These are phyloP conservation scores for Arthrinium puccinioides DNA, from an alignment of 2,329 filamentous ascomycete species.

Conservation along the genomic window DNA sequence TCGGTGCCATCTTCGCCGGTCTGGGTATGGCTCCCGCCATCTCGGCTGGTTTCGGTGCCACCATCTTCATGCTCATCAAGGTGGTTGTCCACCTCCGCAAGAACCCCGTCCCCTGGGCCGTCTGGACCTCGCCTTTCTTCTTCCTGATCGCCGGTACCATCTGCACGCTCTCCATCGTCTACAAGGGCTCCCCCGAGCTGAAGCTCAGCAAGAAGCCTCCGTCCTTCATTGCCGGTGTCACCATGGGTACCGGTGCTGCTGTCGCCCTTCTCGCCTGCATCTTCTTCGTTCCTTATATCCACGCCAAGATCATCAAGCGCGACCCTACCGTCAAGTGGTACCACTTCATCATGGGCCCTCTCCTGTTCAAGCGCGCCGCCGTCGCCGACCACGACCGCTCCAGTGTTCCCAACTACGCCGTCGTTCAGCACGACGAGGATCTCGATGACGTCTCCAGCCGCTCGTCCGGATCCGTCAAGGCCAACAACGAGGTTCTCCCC, in stretches of 20 bases:
- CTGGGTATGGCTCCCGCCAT: slow-evolving; percentile 65
- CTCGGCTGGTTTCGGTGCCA: slow-evolving; percentile 55
- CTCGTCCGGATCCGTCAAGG: neutral
- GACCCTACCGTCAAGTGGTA: slow-evolving; percentile 59
- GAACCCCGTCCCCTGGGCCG: slow-evolving; percentile 65
- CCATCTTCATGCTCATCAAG: slow-evolving; percentile 69
- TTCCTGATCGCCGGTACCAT: slow-evolving; percentile 70
- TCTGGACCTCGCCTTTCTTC: slow-evolving; percentile 67
- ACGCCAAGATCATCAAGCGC: slow-evolving; percentile 61
- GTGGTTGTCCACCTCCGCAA: slow-evolving; percentile 61
- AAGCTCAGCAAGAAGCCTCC: slow-evolving; percentile 57
- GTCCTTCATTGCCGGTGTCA: slow-evolving; percentile 61
- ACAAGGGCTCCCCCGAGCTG: slow-evolving; percentile 69
- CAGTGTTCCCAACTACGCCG: slow-evolving; percentile 67
- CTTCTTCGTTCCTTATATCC: slow-evolving; percentile 68
- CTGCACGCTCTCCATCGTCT: slow-evolving; percentile 71
- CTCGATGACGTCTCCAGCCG: slow-evolving; percentile 11
- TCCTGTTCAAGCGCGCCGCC: slow-evolving; percentile 53
- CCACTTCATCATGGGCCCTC: slow-evolving; percentile 54
- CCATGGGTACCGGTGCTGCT: slow-evolving; percentile 55
- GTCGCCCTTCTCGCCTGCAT: slow-evolving; percentile 52
- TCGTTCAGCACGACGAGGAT: slow-evolving; percentile 61
- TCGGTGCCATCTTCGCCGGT: slow-evolving; percentile 66
- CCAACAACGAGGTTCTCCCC: neutral
- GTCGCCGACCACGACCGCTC: slow-evolving; percentile 45